A percentile compares a stretch with the other conserved stretches of the same genome.
Conservation (phyloP, 1,284 basidiomycete species). For the Exobasidium cylindrosporum region DNA sequence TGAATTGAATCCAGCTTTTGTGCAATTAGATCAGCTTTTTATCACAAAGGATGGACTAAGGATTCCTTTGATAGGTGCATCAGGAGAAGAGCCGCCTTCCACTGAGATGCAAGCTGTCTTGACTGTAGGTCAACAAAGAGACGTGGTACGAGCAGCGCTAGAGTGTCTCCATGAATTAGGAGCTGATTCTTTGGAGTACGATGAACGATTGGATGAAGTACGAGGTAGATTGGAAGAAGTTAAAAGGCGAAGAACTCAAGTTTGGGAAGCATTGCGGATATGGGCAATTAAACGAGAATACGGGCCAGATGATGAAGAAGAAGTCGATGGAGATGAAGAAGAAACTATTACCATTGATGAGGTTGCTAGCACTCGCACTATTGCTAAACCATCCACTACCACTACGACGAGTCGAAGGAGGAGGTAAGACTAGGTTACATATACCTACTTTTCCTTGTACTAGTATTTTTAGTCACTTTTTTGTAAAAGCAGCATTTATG, state of each 20-base stretch:
- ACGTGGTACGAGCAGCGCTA: constrained; percentile 46
- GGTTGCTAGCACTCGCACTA: no score
- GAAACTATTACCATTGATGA: no score
- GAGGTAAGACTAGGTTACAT: no score
- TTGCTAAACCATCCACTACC: no score
- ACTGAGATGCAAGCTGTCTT: constrained; percentile 11
- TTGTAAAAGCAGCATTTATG: no score
- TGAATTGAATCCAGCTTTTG: constrained; percentile 39
- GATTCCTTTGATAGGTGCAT: constrained; percentile 19
- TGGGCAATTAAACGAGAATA: constrained; percentile 36
- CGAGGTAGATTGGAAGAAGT: constrained; percentile 58
- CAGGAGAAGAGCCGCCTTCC: neutral
- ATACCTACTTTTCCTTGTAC: no score
- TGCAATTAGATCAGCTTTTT: constrained; percentile 47
- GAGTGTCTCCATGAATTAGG: constrained; percentile 56
- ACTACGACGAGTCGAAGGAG: no score
- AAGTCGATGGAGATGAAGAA: neutral
- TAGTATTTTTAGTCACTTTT: no score
- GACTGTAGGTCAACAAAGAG: constrained; percentile 29
- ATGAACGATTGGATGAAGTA: constrained; percentile 60
- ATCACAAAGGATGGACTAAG: constrained; percentile 46
- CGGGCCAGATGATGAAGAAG: neutral
- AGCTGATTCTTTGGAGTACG: constrained; percentile 60
- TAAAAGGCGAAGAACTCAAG: constrained; percentile 57
- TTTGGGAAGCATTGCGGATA: constrained; percentile 59